Percentiles rank a stretch among this genome's conserved stretches.
phyloP scores from a whole-genome alignment of 106 monocot genomes.

The Dactylorhiza incarnata region DNA sequence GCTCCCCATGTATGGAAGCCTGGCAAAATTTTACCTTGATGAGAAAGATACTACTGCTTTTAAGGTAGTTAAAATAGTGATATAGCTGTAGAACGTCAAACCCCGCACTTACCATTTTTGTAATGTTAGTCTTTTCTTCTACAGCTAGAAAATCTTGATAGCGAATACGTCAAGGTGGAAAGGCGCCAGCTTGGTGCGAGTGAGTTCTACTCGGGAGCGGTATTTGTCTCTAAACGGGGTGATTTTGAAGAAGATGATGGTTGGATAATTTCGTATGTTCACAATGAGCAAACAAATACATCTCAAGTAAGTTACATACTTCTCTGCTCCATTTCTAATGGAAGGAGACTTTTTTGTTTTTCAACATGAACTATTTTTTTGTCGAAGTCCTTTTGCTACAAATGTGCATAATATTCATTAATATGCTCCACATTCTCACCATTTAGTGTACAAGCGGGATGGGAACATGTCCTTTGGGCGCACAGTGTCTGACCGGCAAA shows the following conservation, averaged over 20 bases:
- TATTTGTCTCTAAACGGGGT: slow-evolving; percentile 29
- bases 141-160: slow-evolving; percentile 6
- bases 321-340: not conserved
- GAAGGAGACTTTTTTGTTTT: not conserved
- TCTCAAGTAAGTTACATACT: slow-evolving; percentile 32
- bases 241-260: slow-evolving; percentile 42
- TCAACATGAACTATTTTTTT: not conserved
- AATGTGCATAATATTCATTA: no score
- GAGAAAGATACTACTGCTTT: slow-evolving; percentile 6
- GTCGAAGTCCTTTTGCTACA: no score
- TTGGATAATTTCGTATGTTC: slow-evolving; percentile 46
- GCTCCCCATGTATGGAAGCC: slow-evolving; percentile 27
- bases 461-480: no score
- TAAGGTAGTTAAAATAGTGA: no score
- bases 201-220: slow-evolving; percentile 37
- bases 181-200: slow-evolving; percentile 22
- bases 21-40: slow-evolving; percentile 30
- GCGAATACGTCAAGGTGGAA: slow-evolving; percentile 18
- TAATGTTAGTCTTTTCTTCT: not conserved
- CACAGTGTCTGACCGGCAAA: no score
- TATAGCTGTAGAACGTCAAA: no score
- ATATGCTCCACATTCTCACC: no score
- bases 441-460: no score
- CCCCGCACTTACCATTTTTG: not conserved
- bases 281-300: slow-evolving; percentile 29